Percentiles rank a stretch among this genome's conserved stretches.
Conservation (phyloP, 2,329 filamentous ascomycete species). For the Leptographium wingfieldii region DNA sequence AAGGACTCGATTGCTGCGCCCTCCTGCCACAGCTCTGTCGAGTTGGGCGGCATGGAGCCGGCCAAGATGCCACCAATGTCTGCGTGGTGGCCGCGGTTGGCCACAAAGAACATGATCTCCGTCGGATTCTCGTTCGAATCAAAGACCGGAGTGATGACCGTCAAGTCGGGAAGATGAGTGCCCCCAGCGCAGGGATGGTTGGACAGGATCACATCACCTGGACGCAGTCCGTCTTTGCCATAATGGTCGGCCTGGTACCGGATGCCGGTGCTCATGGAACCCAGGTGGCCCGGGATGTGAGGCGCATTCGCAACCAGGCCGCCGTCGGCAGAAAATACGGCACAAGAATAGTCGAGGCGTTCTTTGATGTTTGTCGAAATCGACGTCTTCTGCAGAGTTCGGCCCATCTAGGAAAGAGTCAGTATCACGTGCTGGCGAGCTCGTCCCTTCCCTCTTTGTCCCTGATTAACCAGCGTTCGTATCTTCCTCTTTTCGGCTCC, state of each 20-base stretch:
- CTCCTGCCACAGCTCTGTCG: constrained; percentile 50
- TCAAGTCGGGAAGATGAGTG: constrained; percentile 77
- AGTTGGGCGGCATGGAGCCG: constrained; percentile 46
- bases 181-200: constrained; percentile 77
- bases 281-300: constrained; percentile 67
- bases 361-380: constrained; percentile 76
- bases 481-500: not conserved
- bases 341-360: constrained; percentile 70
- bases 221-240: constrained; percentile 45
- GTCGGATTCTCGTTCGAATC: constrained; percentile 34
- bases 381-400: constrained; percentile 66
- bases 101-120: constrained; percentile 72
- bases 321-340: constrained; percentile 62
- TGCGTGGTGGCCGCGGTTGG: constrained; percentile 66
- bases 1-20: constrained; percentile 51
- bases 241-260: constrained; percentile 63
- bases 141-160: constrained; percentile 68
- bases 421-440: not conserved
- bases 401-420: constrained; percentile 48
- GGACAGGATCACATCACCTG: constrained; percentile 66
- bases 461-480: not conserved
- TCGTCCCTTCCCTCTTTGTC: too few species aligned
- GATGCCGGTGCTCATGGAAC: constrained; percentile 74
- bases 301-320: constrained; percentile 68
- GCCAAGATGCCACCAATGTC: constrained; percentile 70